A percentile compares a stretch with the other conserved stretches of the same genome.
phyloP scores from a whole-genome alignment of 2,329 filamentous ascomycete genomes.

The Penicillium sp. region DNA sequence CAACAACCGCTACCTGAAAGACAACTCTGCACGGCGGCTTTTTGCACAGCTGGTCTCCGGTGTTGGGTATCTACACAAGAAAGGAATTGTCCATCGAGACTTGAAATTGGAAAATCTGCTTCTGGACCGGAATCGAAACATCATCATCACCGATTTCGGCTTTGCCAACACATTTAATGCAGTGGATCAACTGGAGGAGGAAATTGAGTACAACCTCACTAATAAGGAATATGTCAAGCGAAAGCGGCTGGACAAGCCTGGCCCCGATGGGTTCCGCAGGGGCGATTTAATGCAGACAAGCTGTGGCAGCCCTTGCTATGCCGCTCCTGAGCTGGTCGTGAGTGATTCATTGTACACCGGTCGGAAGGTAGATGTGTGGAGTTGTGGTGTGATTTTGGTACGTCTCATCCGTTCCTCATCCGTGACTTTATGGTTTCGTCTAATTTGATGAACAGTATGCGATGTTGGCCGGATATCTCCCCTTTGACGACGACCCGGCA shows the following conservation, averaged over 20 bases:
- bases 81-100: conserved; percentile 95
- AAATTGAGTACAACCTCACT: conserved; percentile 78
- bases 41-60: conserved; percentile 96
- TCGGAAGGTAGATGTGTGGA: conserved; percentile 98
- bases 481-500: conserved; percentile 95
- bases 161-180: conserved; percentile 98
- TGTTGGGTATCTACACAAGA: conserved; percentile 96
- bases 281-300: conserved; percentile 99
- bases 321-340: conserved; percentile 91
- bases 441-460: conserved; percentile 63
- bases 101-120: conserved; percentile 94
- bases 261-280: conserved; percentile 67
- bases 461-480: conserved; percentile 95
- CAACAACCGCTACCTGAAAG: conserved; percentile 93
- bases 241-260: conserved; percentile 73
- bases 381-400: conserved; percentile 96
- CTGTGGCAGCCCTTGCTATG: conserved; percentile 96
- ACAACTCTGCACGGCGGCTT: conserved; percentile 78
- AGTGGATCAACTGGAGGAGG: conserved; percentile 76
- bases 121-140: conserved; percentile 92
- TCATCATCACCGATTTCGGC: conserved; percentile 98
- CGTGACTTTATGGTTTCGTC: background rate
- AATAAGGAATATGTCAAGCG: conserved; percentile 86
- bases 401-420: conserved; percentile 34
- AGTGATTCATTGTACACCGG: conserved; percentile 97